Evolutionary conservation across 2,329 filamentous ascomycete species (phyloP), one percentile per base, ranked within the genome.

Genomic region (Trichoderma sp.): DNA sequence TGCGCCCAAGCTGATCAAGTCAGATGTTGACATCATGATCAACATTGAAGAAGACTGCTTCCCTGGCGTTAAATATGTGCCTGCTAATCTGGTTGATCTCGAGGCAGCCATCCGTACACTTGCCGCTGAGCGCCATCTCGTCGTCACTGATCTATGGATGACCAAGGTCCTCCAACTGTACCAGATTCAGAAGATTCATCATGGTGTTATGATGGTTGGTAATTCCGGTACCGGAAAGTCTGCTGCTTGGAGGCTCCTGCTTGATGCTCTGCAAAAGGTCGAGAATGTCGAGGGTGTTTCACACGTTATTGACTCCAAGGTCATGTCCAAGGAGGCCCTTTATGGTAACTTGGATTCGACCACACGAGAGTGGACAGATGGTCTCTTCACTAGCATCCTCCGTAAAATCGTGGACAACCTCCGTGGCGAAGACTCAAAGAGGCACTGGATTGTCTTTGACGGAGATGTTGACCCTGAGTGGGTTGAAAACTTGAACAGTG

Each of bases 151-250:
- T 68, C 90, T 91, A 58, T 99, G 96, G 96, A 94, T 98, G 88
- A 96, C 93, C 69, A 99, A 99, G 83, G 90, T 97, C 40, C 86
- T 99, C 10, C 96, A 99, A 79, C 87, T 99, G 2, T 98, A 97
- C 79, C 96, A 99, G 79, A 99, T 99, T 72, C 96, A 98, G 80
- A 92, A 91, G 73, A 94, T 99, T 70, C 96, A 99, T 77, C 96
- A 99, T 75, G 96, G 96, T 91, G 96, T 99, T 33, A 99, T 99
- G 96, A 98, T 99, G 96, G 96, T 99, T 11, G 96, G 96, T 72
- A 94, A 93, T 77, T 97, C 96, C 35, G 96, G 96, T n/a, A 92
- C 95, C 57, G 96, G 96, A 77, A 99, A 99, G 82, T 97, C 96
- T 52, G 90, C 92, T 1, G 92, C 96, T 5, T 99, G 96, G 96